Evolutionary conservation across 116 monocot genomes (phyloP).

Genomic region (Trichopus zeylanicus): DNA sequence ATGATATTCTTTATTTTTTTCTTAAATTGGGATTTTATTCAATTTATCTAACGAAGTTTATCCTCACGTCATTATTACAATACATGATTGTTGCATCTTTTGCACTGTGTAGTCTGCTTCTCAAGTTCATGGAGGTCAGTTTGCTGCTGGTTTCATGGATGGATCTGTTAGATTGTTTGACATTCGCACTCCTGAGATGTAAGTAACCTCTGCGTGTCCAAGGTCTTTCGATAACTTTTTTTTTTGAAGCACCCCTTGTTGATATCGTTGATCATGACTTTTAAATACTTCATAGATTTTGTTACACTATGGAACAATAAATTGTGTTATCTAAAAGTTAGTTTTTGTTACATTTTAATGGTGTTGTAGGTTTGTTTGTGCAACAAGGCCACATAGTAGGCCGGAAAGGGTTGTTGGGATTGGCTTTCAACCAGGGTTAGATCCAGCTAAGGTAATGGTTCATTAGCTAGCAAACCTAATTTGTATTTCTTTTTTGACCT

Average conservation of each 20-base stretch:
- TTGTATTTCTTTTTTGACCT: no score
- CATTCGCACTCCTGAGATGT: slow-evolving; percentile 78
- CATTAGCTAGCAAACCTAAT: not conserved
- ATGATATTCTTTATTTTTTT: no score
- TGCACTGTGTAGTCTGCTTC: slow-evolving; percentile 67
- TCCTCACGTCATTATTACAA: not conserved
- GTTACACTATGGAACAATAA: no score
- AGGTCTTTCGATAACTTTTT: no score
- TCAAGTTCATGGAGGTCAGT: slow-evolving; percentile 76
- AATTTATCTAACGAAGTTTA: no score
- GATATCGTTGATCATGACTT: no score
- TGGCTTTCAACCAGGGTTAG: slow-evolving; percentile 95
- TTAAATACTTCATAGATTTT: no score
- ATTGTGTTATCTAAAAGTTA: no score
- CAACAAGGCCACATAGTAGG: slow-evolving; percentile 57
- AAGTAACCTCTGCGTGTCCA: slow-evolving; percentile 23
- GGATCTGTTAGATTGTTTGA: slow-evolving; percentile 86
- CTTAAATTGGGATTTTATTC: no score
- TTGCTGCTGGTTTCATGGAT: slow-evolving; percentile 83
- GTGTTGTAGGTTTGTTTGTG: slow-evolving; percentile 55
- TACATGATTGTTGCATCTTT: slow-evolving; percentile 3
- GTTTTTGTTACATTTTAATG: not conserved
- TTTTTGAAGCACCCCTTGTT: no score
- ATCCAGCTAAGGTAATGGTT: slow-evolving; percentile 65
- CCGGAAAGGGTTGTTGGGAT: slow-evolving; percentile 82